Evolutionary conservation across 768 basidiomycete genomes (phyloP).

Genomic region (Russula abietina): DNA sequence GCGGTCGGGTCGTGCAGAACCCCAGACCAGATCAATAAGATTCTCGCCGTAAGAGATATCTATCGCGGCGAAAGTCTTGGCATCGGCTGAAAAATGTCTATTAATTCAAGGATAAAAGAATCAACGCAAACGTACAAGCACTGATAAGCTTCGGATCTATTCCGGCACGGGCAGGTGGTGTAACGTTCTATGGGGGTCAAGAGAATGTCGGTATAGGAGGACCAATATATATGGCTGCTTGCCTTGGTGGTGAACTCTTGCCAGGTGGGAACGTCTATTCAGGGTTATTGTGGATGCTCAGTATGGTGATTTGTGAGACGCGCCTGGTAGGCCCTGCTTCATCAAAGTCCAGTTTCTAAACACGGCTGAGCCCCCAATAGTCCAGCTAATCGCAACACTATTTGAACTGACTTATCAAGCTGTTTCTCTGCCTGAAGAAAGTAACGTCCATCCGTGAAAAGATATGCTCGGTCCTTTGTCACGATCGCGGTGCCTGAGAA

Average conservation of each 20-base stretch:
- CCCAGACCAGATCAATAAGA: constrained; percentile 78
- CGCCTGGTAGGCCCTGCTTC: constrained; percentile 84
- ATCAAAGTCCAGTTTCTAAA: constrained; percentile 85
- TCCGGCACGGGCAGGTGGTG: constrained; percentile 59
- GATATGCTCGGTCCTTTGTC: constrained; percentile 59
- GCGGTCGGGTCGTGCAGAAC: constrained; percentile 53
- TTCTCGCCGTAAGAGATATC: constrained; percentile 67
- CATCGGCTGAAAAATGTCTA: constrained; percentile 46
- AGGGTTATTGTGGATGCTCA: constrained; percentile 16
- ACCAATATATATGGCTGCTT: constrained; percentile 2
- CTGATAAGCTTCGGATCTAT: constrained; percentile 76
- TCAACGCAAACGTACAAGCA: constrained; percentile 40
- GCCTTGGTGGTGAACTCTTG: constrained; percentile 80
- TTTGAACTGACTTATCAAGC: constrained; percentile 59
- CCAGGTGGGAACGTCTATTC: constrained; percentile 80
- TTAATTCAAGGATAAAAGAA: neutral
- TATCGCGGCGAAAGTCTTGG: constrained; percentile 48
- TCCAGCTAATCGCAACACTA: neutral
- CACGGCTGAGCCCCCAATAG: neutral
- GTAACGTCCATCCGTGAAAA: constrained; percentile 96
- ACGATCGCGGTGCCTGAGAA: constrained; percentile 67
- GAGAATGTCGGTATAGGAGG: neutral
- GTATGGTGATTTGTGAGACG: constrained; percentile 20
- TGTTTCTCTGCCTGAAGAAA: constrained; percentile 90
- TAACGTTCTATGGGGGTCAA: constrained; percentile 46